These are phyloP conservation scores for Mollisia scopiformis DNA, from an alignment of 2,329 filamentous ascomycete genomes.

Conservation along the genomic window DNA sequence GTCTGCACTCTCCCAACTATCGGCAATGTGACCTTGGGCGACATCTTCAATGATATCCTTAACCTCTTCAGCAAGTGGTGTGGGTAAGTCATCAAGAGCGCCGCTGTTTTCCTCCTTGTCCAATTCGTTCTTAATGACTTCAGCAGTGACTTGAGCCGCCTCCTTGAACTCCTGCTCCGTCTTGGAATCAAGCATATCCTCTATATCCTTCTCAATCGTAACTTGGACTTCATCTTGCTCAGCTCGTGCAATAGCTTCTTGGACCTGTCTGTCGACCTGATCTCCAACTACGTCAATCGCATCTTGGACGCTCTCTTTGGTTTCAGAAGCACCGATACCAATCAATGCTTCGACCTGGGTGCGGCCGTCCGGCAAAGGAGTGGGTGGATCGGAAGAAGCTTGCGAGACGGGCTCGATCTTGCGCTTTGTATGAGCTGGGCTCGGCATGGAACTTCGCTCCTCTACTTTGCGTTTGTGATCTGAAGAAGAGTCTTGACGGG, in stretches of 20 bases:
- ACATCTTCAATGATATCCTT: slow-evolving; percentile 61
- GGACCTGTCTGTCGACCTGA: slow-evolving; percentile 61
- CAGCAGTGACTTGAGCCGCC: slow-evolving; percentile 49
- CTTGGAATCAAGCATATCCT: slow-evolving; percentile 52
- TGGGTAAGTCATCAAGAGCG: slow-evolving; percentile 56
- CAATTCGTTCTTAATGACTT: slow-evolving; percentile 55
- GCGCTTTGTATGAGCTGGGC: slow-evolving; percentile 32
- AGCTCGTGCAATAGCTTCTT: slow-evolving; percentile 60
- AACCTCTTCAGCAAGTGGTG: slow-evolving; percentile 56
- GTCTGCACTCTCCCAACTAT: slow-evolving; percentile 90
- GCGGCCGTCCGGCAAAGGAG: slow-evolving; percentile 37
- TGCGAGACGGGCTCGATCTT: slow-evolving; percentile 32
- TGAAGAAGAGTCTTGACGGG: slow-evolving; percentile 28
- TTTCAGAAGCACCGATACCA: slow-evolving; percentile 34
- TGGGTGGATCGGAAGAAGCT: slow-evolving; percentile 29
- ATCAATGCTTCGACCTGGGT: slow-evolving; percentile 40
- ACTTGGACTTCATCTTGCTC: slow-evolving; percentile 49
- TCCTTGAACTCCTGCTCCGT: slow-evolving; percentile 58
- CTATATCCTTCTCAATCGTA: slow-evolving; percentile 52
- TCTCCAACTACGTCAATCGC: slow-evolving; percentile 68
- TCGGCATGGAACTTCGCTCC: slow-evolving; percentile 27
- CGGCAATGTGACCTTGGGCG: slow-evolving; percentile 62
- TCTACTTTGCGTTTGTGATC: slow-evolving; percentile 36
- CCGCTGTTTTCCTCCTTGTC: slow-evolving; percentile 56
- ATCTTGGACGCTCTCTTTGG: slow-evolving; percentile 70